Conservation (phyloP, 2,329 filamentous ascomycete genomes). For the Paecilomyces sp. region DNA sequence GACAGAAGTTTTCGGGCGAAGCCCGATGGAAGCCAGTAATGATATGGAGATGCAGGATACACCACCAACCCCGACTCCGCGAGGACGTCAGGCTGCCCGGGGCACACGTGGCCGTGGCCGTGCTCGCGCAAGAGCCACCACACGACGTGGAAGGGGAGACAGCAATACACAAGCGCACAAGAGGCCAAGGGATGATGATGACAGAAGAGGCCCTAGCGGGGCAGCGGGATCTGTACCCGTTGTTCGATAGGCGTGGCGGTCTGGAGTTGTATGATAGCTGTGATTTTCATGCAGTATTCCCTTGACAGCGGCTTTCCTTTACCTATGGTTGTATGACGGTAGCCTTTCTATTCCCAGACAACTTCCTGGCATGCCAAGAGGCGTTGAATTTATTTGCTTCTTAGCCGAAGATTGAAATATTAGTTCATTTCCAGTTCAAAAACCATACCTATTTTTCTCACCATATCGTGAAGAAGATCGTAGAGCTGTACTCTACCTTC, state of each 20-base stretch:
- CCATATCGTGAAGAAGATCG: neutral
- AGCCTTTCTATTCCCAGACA: neutral
- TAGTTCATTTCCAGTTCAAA: neutral
- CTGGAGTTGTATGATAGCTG: neutral
- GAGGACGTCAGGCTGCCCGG: neutral
- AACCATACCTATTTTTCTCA: neutral
- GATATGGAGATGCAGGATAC: neutral
- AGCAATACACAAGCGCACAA: neutral
- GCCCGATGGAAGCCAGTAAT: neutral
- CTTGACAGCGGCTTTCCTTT: neutral
- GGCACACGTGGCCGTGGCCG: neutral
- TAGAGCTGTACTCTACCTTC: neutral
- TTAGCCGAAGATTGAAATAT: neutral
- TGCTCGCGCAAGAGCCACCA: neutral
- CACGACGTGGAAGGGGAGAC: neutral
- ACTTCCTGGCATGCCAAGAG: neutral
- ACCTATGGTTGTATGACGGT: neutral
- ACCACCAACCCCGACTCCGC: neutral
- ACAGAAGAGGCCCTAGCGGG: neutral
- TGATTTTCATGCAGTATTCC: neutral
- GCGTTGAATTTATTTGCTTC: neutral
- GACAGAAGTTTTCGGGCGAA: neutral
- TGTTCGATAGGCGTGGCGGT: neutral
- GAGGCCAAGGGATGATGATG: neutral
- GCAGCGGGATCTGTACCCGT: neutral